Evolutionary conservation across 352 stramenopile species (phyloP).

Genomic region (Pythium pectinolyticum): DNA sequence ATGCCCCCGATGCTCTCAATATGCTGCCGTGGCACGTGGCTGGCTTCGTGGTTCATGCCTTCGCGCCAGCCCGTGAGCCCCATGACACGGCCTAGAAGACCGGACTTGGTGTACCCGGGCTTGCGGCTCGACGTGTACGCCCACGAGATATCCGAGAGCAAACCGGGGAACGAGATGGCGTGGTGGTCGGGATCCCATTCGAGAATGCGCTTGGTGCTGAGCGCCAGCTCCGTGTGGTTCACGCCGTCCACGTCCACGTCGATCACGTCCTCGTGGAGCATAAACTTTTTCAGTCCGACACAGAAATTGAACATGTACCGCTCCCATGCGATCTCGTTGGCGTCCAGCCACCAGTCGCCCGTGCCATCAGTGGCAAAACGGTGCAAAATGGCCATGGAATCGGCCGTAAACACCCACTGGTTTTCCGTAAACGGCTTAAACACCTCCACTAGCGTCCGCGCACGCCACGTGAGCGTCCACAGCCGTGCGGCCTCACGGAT

Average conservation of each 20-base stretch:
- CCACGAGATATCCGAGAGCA: constrained; percentile 87
- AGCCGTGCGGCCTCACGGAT: constrained; percentile 68
- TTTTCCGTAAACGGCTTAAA: constrained; percentile 89
- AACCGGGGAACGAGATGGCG: constrained; percentile 80
- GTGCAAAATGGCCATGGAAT: constrained; percentile 42
- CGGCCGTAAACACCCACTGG: constrained; percentile 77
- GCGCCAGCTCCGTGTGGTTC: constrained; percentile 76
- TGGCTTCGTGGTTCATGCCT: constrained; percentile 84
- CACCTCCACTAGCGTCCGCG: constrained; percentile 69
- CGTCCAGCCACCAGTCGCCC: constrained; percentile 62
- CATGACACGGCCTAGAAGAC: constrained; percentile 82
- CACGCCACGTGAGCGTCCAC: constrained; percentile 76
- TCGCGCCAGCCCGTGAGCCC: constrained; percentile 85
- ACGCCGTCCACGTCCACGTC: constrained; percentile 80
- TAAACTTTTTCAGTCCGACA: constrained; percentile 80
- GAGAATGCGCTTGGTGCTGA: constrained; percentile 79
- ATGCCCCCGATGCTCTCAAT: constrained; percentile 62
- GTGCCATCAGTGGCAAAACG: constrained; percentile 28
- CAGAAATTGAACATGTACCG: constrained; percentile 87
- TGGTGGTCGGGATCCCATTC: constrained; percentile 89
- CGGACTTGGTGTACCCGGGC: constrained; percentile 84
- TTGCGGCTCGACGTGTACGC: constrained; percentile 88
- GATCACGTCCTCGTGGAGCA: constrained; percentile 82
- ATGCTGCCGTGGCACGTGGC: constrained; percentile 73
- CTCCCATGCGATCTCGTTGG: constrained; percentile 77